Conservation (phyloP, 1,139 yeast genomes). For the Magnusiomyces paraingens region DNA sequence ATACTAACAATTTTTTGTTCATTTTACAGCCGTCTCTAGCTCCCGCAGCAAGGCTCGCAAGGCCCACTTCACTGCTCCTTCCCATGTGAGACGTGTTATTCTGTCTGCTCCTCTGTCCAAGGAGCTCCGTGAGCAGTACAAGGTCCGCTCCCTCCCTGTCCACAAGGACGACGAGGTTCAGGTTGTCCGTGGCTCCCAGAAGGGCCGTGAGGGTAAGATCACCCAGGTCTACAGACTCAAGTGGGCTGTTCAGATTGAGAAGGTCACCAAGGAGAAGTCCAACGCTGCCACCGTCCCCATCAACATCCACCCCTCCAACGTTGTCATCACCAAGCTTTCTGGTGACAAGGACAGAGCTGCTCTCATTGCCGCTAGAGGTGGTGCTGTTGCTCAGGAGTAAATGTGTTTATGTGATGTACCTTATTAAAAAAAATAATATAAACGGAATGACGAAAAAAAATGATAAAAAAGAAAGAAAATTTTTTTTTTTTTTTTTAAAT, state of each 20-base stretch:
- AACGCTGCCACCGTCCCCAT: slow-evolving; percentile 98
- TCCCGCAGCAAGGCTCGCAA: slow-evolving; percentile 99
- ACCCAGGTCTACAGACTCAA: slow-evolving; percentile 98
- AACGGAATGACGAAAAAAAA: not conserved
- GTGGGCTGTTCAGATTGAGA: slow-evolving; percentile 94
- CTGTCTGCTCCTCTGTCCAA: slow-evolving; percentile 99
- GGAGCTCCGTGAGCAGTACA: slow-evolving; percentile 98
- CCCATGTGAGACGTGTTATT: slow-evolving; percentile 90
- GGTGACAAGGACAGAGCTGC: slow-evolving; percentile 99
- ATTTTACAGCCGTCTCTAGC: slow-evolving; percentile 81
- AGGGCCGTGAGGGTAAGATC: slow-evolving; percentile 99
- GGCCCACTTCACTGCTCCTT: slow-evolving; percentile 99
- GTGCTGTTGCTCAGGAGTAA: slow-evolving; percentile 34
- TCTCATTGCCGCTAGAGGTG: slow-evolving; percentile 91
- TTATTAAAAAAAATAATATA: not conserved
- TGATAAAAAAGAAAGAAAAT: not conserved
- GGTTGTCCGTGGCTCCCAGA: slow-evolving; percentile 98
- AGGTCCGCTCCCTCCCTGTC: slow-evolving; percentile 93
- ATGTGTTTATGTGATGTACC: not conserved
- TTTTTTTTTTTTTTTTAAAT: not conserved
- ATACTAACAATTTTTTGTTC: slow-evolving; percentile 8
- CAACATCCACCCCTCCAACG: slow-evolving; percentile 98
- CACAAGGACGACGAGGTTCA: slow-evolving; percentile 96
- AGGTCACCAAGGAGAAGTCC: slow-evolving; percentile 96
- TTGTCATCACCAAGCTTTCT: slow-evolving; percentile 97